These are phyloP conservation scores for Triticum timopheevii DNA, from an alignment of 176 grass and related monocot species.

Conservation along the genomic window DNA sequence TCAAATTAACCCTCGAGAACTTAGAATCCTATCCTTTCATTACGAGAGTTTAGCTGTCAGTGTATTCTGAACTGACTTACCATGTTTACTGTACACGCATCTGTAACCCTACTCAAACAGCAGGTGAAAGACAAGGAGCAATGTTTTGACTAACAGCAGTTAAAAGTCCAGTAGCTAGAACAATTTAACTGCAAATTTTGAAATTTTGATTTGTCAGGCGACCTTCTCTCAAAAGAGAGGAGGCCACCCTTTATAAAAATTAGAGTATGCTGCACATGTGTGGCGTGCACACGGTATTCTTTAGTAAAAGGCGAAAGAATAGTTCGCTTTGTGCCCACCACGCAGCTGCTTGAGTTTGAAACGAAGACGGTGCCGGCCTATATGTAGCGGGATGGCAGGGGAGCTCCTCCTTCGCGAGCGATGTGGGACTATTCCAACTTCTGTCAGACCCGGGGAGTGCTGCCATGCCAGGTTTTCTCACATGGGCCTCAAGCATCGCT, in stretches of 20 bases:
- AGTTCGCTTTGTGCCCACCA: slow-evolving; percentile 56
- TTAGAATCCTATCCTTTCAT: too few species aligned
- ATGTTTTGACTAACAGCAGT: too few species aligned
- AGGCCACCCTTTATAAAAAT: background rate
- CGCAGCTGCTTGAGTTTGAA: slow-evolving; percentile 38
- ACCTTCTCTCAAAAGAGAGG: background rate
- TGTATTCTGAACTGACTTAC: too few species aligned
- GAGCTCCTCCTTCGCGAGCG: background rate
- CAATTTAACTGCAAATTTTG: background rate
- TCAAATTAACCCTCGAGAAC: too few species aligned
- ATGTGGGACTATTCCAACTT: background rate
- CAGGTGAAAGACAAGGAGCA: too few species aligned
- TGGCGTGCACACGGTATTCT: slow-evolving; percentile 47
- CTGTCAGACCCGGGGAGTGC: background rate
- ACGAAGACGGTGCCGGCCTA: background rate
- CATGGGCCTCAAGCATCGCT: background rate
- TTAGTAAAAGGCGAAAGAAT: slow-evolving; percentile 95
- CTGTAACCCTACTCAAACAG: too few species aligned
- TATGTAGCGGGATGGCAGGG: background rate
- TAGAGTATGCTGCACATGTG: slow-evolving; percentile 1
- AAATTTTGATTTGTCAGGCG: background rate
- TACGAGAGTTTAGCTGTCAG: too few species aligned
- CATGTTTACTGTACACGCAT: too few species aligned
- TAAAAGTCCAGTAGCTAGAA: too few species aligned
- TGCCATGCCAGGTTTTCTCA: background rate